Evolutionary conservation across 148 eudicot genomes (phyloP), one percentile per base, ranked within the genome.

Genomic region (Vaccinium macrocarpon): DNA sequence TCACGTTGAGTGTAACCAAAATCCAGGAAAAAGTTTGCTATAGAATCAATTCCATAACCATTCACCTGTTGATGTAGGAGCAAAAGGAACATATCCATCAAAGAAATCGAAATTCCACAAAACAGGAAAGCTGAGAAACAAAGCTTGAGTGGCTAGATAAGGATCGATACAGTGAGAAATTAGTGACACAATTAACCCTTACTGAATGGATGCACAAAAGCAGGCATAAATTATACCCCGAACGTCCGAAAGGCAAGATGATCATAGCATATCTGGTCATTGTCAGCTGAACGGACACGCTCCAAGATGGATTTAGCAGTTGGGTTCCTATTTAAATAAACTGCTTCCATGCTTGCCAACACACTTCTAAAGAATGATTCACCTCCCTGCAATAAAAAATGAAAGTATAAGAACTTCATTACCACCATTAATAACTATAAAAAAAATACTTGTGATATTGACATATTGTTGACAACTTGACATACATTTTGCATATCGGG

Each of bases 231-330:
- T 13, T 76, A 55, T 95, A 97, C 99, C 97, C 98, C 98, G 86
- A 95, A 97, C 29, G 99, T 93, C 52, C 99, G 88, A 85, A 91
- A 97, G 25, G 99, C 99, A 32, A 97, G 87, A 91, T 97, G 99
- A 90, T 97, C 99, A 81, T 97, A 95, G 86, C 92, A 90, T 35
- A 97, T 91, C 16, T 74, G 86, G 72, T 94, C 92, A 84, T 86
- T 86, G 81, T 92, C 92, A 80, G 83, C 87, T 0, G 98, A 97
- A 85, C 82, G 89, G 90, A 95, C 98, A 77, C 89, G 95, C 72
- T 95, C 93, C 90, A 97, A 87, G 68, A 97, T 86, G 0, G 92
- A 89, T 90, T 95, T 97, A 2, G 99, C 98, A 14, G 99, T 97
- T 1, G 99, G 96, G 64, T 97, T 97, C 86, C 93, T 89, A 10